These are phyloP conservation scores for Globisporangium ultimum DNA, from an alignment of 352 stramenopile genomes.

Conservation along the genomic window DNA sequence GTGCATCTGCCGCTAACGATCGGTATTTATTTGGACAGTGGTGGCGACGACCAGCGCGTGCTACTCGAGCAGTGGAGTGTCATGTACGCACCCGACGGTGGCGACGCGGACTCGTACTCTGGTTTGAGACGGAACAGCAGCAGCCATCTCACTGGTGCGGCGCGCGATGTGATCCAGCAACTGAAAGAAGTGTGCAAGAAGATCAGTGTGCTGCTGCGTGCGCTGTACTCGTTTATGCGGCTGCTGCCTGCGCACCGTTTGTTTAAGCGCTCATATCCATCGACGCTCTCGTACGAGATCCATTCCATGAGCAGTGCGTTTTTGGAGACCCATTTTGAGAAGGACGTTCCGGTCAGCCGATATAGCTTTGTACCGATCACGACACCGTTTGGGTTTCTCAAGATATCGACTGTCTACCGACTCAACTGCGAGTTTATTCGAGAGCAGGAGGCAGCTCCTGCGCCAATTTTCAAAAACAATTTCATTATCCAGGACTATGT, in stretches of 20 bases:
- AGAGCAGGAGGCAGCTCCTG: constrained; percentile 27
- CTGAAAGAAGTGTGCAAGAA: constrained; percentile 80
- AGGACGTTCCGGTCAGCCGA: constrained; percentile 37
- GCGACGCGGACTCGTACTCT: constrained; percentile 18
- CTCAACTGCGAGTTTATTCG: constrained; percentile 46
- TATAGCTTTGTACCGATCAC: constrained; percentile 80
- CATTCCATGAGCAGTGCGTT: constrained; percentile 22
- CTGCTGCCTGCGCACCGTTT: constrained; percentile 70
- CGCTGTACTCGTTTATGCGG: constrained; percentile 76
- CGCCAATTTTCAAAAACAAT: constrained; percentile 68
- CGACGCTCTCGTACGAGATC: constrained; percentile 60
- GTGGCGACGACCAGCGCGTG: constrained; percentile 35
- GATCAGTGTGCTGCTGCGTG: constrained; percentile 67
- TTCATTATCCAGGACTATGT: constrained; percentile 88
- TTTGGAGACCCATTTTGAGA: constrained; percentile 31
- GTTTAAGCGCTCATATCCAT: constrained; percentile 62
- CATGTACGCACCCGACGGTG: constrained; percentile 37
- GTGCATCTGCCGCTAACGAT: constrained; percentile 64
- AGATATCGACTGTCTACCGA: constrained; percentile 64
- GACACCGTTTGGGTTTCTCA: constrained; percentile 74
- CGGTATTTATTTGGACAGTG: constrained; percentile 60
- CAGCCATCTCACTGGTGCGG: constrained; percentile 21
- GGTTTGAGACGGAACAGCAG: constrained; percentile 5
- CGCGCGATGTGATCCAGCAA: constrained; percentile 72
- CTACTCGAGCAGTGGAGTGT: constrained; percentile 80